These are phyloP conservation scores for Penicillium glabrum DNA, from an alignment of 2,329 filamentous ascomycete species.

Conservation along the genomic window DNA sequence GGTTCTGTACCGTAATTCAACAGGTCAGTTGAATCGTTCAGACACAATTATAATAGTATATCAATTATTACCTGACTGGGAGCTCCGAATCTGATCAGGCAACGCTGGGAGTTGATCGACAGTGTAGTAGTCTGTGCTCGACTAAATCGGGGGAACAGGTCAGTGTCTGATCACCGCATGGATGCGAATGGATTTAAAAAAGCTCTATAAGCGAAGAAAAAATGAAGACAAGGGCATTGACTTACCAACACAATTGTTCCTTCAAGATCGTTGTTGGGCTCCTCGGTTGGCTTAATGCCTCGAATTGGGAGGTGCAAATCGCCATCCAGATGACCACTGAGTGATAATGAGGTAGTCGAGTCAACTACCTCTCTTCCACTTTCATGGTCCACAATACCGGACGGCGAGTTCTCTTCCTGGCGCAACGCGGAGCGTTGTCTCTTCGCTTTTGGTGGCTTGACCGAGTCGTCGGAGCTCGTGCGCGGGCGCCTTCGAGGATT, in stretches of 20 bases:
- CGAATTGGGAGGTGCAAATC: slow-evolving; percentile 39
- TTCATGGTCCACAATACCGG: slow-evolving; percentile 20
- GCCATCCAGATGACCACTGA: slow-evolving; percentile 14
- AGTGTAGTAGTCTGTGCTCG: slow-evolving; percentile 79
- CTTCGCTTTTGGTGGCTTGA: slow-evolving; percentile 47
- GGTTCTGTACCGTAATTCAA: slow-evolving; percentile 46
- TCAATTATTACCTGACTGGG: slow-evolving; percentile 57
- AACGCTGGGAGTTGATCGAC: slow-evolving; percentile 82
- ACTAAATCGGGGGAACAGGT: slow-evolving; percentile 49
- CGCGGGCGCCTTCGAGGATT: slow-evolving; percentile 42
- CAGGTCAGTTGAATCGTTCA: slow-evolving; percentile 10
- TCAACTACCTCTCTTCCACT: slow-evolving; percentile 16
- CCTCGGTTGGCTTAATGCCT: slow-evolving; percentile 39
- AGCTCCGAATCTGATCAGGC: slow-evolving; percentile 71
- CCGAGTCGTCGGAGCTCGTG: slow-evolving; percentile 46
- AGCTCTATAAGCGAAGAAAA: neutral
- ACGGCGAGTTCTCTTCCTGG: slow-evolving; percentile 33
- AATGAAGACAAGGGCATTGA: neutral
- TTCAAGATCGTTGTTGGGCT: slow-evolving; percentile 28
- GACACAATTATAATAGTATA: neutral
- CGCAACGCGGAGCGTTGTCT: slow-evolving; percentile 47
- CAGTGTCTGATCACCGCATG: neutral
- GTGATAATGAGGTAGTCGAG: slow-evolving; percentile 8
- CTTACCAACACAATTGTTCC: slow-evolving; percentile 40
- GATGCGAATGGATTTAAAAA: neutral